Evolutionary conservation across 768 basidiomycete genomes (phyloP).

Genomic region (Fomitopsis pulvina): DNA sequence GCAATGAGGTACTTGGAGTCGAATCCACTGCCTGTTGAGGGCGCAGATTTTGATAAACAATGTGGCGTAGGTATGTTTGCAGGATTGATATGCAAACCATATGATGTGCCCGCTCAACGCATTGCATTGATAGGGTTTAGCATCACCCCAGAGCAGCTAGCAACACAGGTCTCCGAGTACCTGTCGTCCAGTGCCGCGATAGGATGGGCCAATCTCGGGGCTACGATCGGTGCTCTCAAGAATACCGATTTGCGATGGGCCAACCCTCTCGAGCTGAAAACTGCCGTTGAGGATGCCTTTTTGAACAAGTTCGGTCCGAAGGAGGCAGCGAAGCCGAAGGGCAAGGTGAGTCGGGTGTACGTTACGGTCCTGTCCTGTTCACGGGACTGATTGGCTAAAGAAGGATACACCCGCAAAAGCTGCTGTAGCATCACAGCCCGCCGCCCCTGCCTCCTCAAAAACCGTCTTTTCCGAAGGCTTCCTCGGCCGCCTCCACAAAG

Average conservation of each 20-base stretch:
- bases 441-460: conserved; percentile 36
- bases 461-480: conserved; percentile 93
- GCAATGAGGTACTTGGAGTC: conserved; percentile 70
- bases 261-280: conserved; percentile 78
- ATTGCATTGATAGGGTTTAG: too few relatives aligned
- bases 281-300: conserved; percentile 66
- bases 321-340: conserved; percentile 56
- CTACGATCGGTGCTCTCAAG: conserved; percentile 59
- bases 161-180: conserved; percentile 47
- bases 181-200: conserved; percentile 45
- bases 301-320: conserved; percentile 66
- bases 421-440: conserved; percentile 28
- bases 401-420: conserved; percentile 32
- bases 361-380: background rate
- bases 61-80: conserved; percentile 84
- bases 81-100: too few relatives aligned
- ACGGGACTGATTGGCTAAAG: conserved; percentile 50
- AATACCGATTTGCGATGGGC: conserved; percentile 73
- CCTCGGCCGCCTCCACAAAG: conserved; percentile 85
- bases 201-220: conserved; percentile 75
- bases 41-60: conserved; percentile 61
- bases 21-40: conserved; percentile 54
- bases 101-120: too few relatives aligned
- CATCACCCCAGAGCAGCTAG: conserved; percentile 63
- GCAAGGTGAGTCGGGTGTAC: conserved; percentile 45